Conservation (phyloP, 345 rosid genomes). For the Pistacia vera region DNA sequence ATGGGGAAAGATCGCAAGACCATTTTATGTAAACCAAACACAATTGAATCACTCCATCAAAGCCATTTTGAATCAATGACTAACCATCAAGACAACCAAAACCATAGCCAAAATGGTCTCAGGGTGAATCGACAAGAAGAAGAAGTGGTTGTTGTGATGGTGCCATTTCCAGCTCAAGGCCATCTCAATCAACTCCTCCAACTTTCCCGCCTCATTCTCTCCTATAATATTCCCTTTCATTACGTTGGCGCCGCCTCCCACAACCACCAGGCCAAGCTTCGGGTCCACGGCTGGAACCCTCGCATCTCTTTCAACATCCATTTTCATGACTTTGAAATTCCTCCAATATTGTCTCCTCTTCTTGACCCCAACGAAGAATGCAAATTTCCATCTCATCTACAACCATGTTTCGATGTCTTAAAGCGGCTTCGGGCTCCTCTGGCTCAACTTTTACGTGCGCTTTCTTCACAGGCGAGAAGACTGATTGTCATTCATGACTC, state of each 20-base stretch:
- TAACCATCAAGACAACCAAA: no score
- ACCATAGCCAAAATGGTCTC: no score
- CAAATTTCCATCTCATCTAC: constrained; percentile 15
- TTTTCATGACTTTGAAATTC: constrained; percentile 27
- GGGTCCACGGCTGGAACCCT: constrained; percentile 40
- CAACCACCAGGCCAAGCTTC: constrained; percentile 45
- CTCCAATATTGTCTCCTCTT: constrained; percentile 27
- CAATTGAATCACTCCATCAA: no score
- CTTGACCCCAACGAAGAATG: constrained; percentile 30
- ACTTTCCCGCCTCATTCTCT: constrained; percentile 44
- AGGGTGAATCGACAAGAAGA: neutral
- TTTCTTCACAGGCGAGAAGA: constrained; percentile 30
- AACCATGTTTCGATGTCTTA: constrained; percentile 36
- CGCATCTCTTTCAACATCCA: constrained; percentile 10
- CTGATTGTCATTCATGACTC: constrained; percentile 42
- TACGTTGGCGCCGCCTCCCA: constrained; percentile 41
- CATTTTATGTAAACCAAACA: no score
- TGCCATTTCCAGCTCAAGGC: constrained; percentile 62
- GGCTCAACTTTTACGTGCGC: constrained; percentile 17
- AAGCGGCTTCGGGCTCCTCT: constrained; percentile 34
- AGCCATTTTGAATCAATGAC: no score
- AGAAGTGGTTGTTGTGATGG: constrained; percentile 40
- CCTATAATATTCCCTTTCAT: constrained; percentile 43
- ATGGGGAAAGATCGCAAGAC: no score
- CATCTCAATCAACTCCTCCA: constrained; percentile 63